Percentiles rank a stretch among this genome's conserved stretches.
Evolutionary conservation across 805 yeast genomes (phyloP).

Genomic region (Cyberlindnera saturnus): DNA sequence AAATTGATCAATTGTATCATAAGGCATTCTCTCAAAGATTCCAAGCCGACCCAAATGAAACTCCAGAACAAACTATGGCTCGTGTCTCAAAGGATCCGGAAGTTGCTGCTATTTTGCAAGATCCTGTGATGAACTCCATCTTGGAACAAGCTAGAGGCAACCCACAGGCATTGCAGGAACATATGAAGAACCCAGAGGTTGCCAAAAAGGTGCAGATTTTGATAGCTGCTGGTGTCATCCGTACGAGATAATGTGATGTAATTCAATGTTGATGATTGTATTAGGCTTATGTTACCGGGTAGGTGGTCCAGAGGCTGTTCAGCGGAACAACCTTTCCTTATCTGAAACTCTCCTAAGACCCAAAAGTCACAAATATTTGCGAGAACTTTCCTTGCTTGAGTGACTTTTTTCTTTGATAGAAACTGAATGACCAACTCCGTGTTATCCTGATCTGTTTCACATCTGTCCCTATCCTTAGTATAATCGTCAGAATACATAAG

Average conservation of each 20-base stretch:
- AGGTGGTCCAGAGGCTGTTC: neutral
- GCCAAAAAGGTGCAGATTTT: slow-evolving; percentile 80
- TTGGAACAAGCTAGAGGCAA: slow-evolving; percentile 89
- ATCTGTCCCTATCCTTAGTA: no score
- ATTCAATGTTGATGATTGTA: neutral
- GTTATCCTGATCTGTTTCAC: no score
- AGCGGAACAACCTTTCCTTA: neutral
- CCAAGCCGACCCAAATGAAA: slow-evolving; percentile 70
- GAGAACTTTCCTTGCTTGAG: no score
- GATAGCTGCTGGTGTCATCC: slow-evolving; percentile 94
- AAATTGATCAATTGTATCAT: slow-evolving; percentile 75
- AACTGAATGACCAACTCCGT: no score
- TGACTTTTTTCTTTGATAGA: no score
- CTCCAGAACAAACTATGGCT: slow-evolving; percentile 90
- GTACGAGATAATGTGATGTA: slow-evolving; percentile 48
- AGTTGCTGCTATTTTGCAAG: slow-evolving; percentile 79
- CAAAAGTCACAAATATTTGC: no score
- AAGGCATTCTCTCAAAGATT: slow-evolving; percentile 80
- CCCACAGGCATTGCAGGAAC: slow-evolving; percentile 96
- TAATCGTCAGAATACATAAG: no score
- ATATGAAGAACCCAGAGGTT: slow-evolving; percentile 94
- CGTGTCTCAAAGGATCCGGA: slow-evolving; percentile 93
- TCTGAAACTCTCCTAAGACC: neutral
- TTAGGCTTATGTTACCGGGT: neutral
- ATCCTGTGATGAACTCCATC: slow-evolving; percentile 94